phyloP scores from a whole-genome alignment of 2,329 filamentous ascomycete genomes.

The Cryphonectria japonica region DNA sequence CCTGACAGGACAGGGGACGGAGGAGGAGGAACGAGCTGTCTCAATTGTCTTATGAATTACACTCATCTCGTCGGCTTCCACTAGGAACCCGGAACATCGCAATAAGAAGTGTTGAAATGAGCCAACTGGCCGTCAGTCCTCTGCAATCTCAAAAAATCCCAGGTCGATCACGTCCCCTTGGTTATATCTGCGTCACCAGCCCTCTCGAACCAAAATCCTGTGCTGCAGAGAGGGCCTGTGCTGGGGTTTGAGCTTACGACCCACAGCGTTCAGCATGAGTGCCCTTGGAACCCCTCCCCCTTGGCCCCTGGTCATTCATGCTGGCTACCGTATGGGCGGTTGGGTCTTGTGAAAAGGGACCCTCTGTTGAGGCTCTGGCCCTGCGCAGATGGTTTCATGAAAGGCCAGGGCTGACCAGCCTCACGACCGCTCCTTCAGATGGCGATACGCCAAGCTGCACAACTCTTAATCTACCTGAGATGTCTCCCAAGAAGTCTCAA shows the following conservation, averaged over 20 bases:
- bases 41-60: neutral
- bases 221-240: neutral
- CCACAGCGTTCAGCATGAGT: neutral
- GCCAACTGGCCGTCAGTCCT: neutral
- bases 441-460: neutral
- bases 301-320: neutral
- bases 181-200: neutral
- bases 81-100: neutral
- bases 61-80: neutral
- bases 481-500: neutral
- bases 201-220: neutral
- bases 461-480: neutral
- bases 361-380: neutral
- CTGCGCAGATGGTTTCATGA: constrained; percentile 9
- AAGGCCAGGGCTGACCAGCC: neutral
- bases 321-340: neutral
- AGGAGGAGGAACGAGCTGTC: neutral
- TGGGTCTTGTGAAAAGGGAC: neutral
- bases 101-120: neutral
- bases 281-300: neutral
- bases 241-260: neutral
- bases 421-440: neutral
- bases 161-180: neutral
- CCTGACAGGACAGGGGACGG: neutral
- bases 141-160: neutral